Evolutionary conservation across 2,329 filamentous ascomycete species (phyloP).

Genomic region (Polytolypa hystricis): DNA sequence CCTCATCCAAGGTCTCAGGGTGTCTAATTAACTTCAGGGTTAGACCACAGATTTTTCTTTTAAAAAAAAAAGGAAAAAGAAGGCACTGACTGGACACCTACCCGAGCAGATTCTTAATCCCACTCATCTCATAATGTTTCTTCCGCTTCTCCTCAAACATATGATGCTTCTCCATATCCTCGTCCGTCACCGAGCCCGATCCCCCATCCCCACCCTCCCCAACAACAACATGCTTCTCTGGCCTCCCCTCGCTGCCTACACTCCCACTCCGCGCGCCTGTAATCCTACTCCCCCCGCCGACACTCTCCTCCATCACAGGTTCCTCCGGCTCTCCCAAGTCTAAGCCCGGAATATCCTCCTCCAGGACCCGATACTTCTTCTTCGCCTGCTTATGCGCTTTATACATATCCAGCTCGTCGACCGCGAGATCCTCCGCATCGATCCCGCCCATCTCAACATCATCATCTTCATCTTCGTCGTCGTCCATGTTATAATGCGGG

Average conservation of each 20-base stretch:
- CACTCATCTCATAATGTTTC: slow-evolving; percentile 98
- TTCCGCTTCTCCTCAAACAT: slow-evolving; percentile 86
- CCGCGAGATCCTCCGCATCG: slow-evolving; percentile 59
- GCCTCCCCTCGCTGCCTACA: slow-evolving; percentile 26
- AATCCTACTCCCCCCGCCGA: slow-evolving; percentile 34
- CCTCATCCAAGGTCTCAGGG: slow-evolving; percentile 54
- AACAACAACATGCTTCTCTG: slow-evolving; percentile 73
- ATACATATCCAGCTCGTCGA: slow-evolving; percentile 54
- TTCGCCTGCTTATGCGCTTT: slow-evolving; percentile 27
- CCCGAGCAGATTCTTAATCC: slow-evolving; percentile 80
- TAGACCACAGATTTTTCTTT: background rate
- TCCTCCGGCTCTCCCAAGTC: slow-evolving; percentile 90
- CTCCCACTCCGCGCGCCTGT: slow-evolving; percentile 31
- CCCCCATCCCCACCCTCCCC: slow-evolving; percentile 36
- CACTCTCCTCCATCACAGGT: slow-evolving; percentile 23
- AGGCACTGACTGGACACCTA: slow-evolving; percentile 28
- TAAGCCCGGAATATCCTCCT: slow-evolving; percentile 81
- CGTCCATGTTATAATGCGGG: slow-evolving; percentile 76
- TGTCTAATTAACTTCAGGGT: slow-evolving; percentile 32
- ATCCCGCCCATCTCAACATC: slow-evolving; percentile 32
- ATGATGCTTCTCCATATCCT: slow-evolving; percentile 82
- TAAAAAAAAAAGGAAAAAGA: slow-evolving; percentile 1
- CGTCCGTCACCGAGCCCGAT: slow-evolving; percentile 39
- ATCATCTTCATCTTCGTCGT: slow-evolving; percentile 65
- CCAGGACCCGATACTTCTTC: slow-evolving; percentile 35